Base-by-base conservation (phyloP, 2,329 filamentous ascomycete genomes). In the Trichoderma sp. region DNA sequence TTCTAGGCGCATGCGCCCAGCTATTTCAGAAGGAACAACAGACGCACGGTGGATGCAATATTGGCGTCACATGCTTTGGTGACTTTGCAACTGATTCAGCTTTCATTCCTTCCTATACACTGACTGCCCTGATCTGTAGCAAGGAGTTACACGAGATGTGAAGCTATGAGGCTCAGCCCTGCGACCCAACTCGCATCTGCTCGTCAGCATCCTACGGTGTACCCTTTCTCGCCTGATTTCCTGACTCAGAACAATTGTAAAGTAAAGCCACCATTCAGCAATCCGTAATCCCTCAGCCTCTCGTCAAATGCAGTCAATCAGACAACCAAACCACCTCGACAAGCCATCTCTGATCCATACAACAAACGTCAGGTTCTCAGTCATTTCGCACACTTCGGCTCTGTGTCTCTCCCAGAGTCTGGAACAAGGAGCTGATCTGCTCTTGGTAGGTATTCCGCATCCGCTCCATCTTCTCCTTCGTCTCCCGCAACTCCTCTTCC, bases 261-360 rank as follows among this genome's bases (percentile, higher is more conserved):
- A 61, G 21, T 61, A 43, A 51, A 52, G 44, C 58, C 58, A 52
- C 47, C 58, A 61, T 34, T 61, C 57, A 43, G 58, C 24, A 61
- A 61, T 21, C 24, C 15, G 43, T 28, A 61, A 41, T 21, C 28
- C 45, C 17, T 52, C 47, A 41, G 43, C 17, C 17, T 50, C 7
- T 26, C 57, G 28, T 39, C 57, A 15, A 44, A 24, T 34, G 43
- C 30, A 28, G 14, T 17, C 21, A 17, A 17, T 41, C 45, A 21
- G 17, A 51, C 12, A 28, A 43, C 52, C 47, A 50, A 12, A 3
- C 34, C 28, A 10, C 39, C 34, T 21, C 24, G 19, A 43, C 47
- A 30, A 24, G 52, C 21, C 48, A 24, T 62, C 7, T 9, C n/a
- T 14, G 17, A n/a, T 52, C 19, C 5, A 21, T n/a, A 34, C 7